A percentile compares a stretch with the other conserved stretches of the same genome.
Evolutionary conservation across 805 yeast species (phyloP).

Genomic region (Zygoascus bituminiphila): DNA sequence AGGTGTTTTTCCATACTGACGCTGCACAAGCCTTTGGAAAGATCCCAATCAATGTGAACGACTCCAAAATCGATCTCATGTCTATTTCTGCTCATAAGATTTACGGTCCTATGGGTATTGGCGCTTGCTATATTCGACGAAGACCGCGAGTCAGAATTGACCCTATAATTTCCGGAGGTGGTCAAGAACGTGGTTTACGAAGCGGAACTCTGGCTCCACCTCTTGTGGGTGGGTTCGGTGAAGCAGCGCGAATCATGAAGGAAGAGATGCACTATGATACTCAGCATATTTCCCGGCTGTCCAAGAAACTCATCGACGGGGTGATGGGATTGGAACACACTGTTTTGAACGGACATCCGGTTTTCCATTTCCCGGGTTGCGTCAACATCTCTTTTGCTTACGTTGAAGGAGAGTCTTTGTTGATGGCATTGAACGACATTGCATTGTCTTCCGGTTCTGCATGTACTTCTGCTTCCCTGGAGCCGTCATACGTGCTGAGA

Average conservation of each 20-base stretch:
- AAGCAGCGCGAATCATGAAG: conserved; percentile 80
- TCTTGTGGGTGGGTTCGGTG: conserved; percentile 90
- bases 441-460: conserved; percentile 97
- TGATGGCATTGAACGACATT: conserved; percentile 96
- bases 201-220: conserved; percentile 98
- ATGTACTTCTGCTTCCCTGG: conserved; percentile 96
- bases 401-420: conserved; percentile 93
- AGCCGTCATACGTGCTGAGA: conserved; percentile 93
- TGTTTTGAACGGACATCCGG: conserved; percentile 75
- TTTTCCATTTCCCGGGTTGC: conserved; percentile 80
- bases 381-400: conserved; percentile 95
- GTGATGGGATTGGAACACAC: conserved; percentile 81
- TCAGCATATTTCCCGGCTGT: conserved; percentile 58
- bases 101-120: conserved; percentile 97
- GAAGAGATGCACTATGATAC: conserved; percentile 69
- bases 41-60: conserved; percentile 85
- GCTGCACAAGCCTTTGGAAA: conserved; percentile 97
- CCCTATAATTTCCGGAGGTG: conserved; percentile 94
- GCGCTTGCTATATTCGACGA: conserved; percentile 92
- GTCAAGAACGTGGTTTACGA: conserved; percentile 96
- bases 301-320: conserved; percentile 64
- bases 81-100: conserved; percentile 94
- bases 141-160: conserved; percentile 97
- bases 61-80: conserved; percentile 84
- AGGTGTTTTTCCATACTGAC: conserved; percentile 95